Conservation (phyloP, 352 stramenopile species). For the Pelagophyceae sp. region DNA sequence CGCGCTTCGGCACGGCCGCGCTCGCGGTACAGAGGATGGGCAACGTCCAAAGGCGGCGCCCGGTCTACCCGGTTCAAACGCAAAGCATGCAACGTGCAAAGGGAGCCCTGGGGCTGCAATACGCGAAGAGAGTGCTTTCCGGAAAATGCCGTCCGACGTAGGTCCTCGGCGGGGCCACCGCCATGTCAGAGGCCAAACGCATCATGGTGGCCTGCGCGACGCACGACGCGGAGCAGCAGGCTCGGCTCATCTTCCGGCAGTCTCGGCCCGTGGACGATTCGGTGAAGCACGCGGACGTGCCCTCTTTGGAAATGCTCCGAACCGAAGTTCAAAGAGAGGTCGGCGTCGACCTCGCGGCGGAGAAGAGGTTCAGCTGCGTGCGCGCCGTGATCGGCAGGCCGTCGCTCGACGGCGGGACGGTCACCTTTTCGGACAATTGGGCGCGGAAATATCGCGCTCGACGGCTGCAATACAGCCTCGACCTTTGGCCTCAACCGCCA, state of each 20-base stretch:
- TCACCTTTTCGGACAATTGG: not conserved
- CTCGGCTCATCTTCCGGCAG: not conserved
- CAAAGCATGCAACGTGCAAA: too few species aligned
- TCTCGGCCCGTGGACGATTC: not conserved
- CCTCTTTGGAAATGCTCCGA: not conserved
- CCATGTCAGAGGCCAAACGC: not conserved
- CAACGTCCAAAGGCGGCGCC: too few species aligned
- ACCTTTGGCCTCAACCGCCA: conserved; percentile 9
- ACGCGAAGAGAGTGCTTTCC: too few species aligned
- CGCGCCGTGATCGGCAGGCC: not conserved
- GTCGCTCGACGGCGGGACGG: not conserved
- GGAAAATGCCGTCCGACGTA: too few species aligned
- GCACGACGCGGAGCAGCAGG: conserved; percentile 1
- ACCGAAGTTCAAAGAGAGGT: not conserved
- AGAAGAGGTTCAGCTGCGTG: not conserved
- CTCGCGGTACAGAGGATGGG: not conserved
- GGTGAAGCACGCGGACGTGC: not conserved
- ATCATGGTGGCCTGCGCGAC: conserved; percentile 3
- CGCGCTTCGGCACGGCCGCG: not conserved
- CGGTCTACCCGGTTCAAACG: too few species aligned
- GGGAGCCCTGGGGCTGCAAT: too few species aligned
- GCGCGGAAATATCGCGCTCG: not conserved
- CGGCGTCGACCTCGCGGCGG: not conserved
- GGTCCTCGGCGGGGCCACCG: not conserved
- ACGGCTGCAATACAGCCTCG: not conserved